phyloP scores from a whole-genome alignment of 2,329 filamentous ascomycete species.

The Aureobasidium zeae region DNA sequence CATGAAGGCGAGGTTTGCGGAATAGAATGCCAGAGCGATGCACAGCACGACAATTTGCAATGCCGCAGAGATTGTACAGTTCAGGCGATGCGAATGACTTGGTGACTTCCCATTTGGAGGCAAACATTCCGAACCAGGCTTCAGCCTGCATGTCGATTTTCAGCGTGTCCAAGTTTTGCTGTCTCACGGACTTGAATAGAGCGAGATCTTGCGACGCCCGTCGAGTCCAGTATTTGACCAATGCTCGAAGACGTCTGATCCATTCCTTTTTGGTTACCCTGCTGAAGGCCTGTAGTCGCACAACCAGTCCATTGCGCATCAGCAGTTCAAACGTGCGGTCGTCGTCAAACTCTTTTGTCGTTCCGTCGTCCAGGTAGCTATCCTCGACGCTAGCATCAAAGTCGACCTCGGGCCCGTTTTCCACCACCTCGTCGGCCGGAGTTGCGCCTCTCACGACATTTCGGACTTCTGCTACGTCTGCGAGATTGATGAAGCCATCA shows the following conservation, averaged over 20 bases:
- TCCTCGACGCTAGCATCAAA: slow-evolving; percentile 42
- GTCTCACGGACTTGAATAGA: slow-evolving; percentile 48
- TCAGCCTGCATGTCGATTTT: slow-evolving; percentile 58
- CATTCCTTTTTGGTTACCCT: slow-evolving; percentile 50
- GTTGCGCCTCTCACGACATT: slow-evolving; percentile 43
- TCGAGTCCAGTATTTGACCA: slow-evolving; percentile 54
- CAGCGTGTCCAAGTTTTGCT: slow-evolving; percentile 49
- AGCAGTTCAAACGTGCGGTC: slow-evolving; percentile 53
- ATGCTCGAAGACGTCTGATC: slow-evolving; percentile 47
- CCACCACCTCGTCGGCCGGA: slow-evolving; percentile 45
- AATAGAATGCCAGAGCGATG: slow-evolving; percentile 54
- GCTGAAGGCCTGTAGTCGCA: slow-evolving; percentile 50
- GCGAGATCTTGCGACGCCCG: slow-evolving; percentile 48
- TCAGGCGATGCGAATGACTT: slow-evolving; percentile 53
- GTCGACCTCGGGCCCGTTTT: slow-evolving; percentile 46
- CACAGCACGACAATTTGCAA: slow-evolving; percentile 53
- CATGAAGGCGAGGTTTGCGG: slow-evolving; percentile 53
- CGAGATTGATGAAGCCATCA: slow-evolving; percentile 57
- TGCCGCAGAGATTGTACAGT: slow-evolving; percentile 60
- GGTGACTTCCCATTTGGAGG: slow-evolving; percentile 58
- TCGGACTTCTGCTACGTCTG: slow-evolving; percentile 49
- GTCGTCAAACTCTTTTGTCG: slow-evolving; percentile 45
- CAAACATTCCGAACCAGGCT: slow-evolving; percentile 56
- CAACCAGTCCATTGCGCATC: slow-evolving; percentile 51
- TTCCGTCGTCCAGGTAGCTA: slow-evolving; percentile 43